Evolutionary conservation across 140 eudicot genomes (phyloP).

Genomic region (Oenanthe javanica): DNA sequence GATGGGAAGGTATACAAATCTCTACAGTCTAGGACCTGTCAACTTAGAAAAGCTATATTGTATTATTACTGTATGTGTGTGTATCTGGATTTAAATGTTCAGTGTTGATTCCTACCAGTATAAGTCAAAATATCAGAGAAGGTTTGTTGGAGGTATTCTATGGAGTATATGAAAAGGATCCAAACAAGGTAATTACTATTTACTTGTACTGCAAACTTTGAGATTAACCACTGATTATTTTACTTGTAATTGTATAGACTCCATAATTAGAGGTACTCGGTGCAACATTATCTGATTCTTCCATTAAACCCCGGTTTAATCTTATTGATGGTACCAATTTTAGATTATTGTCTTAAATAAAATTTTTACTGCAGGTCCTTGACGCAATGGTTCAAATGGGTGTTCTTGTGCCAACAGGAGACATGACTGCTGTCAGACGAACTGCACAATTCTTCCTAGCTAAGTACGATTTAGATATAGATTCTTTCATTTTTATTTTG

Average conservation of each 20-base stretch:
- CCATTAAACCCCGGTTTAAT: background rate
- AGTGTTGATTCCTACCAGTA: conserved; percentile 48
- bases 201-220: background rate
- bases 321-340: background rate
- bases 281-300: background rate
- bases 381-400: conserved; percentile 98
- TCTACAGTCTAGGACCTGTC: background rate
- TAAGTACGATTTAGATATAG: conserved; percentile 34
- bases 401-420: conserved; percentile 98
- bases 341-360: background rate
- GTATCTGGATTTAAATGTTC: background rate
- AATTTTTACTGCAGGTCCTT: conserved; percentile 51
- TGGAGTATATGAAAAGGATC: conserved; percentile 97
- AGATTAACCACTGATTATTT: background rate
- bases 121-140: conserved; percentile 91
- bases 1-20: conserved; percentile 86
- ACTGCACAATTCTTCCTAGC: conserved; percentile 93
- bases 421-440: conserved; percentile 97
- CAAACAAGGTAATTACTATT: conserved; percentile 55
- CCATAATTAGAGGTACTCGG: background rate
- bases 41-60: background rate
- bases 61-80: background rate
- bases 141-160: conserved; percentile 87
- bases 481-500: background rate
- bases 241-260: background rate